Evolutionary conservation across 2,329 filamentous ascomycete genomes (phyloP).

Genomic region (Botrytis porri): DNA sequence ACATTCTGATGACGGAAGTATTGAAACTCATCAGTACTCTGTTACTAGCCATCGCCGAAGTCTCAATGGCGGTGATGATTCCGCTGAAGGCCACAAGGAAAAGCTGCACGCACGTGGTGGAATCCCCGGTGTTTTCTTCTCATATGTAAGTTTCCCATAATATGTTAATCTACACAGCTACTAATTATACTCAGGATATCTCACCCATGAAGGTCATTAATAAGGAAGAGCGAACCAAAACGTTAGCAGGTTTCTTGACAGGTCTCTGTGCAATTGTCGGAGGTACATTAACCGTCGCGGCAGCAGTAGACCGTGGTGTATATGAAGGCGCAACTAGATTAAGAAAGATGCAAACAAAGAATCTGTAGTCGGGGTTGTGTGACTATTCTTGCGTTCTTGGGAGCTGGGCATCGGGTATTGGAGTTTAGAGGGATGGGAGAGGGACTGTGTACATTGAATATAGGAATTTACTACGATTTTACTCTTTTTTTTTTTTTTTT

Average conservation of each 20-base stretch:
- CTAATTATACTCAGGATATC: constrained; percentile 64
- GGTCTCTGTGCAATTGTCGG: constrained; percentile 93
- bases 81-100: constrained; percentile 86
- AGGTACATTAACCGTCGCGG: constrained; percentile 91
- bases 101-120: constrained; percentile 84
- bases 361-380: constrained; percentile 43
- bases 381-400: neutral
- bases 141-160: constrained; percentile 66
- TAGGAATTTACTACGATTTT: constrained; percentile 16
- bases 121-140: constrained; percentile 98
- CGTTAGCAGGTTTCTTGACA: constrained; percentile 87
- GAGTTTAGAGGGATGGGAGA: constrained; percentile 28
- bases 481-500: neutral
- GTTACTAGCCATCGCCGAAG: constrained; percentile 96
- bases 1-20: constrained; percentile 66
- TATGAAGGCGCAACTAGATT: constrained; percentile 84
- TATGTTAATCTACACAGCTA: neutral
- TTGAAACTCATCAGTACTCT: constrained; percentile 98
- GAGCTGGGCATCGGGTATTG: constrained; percentile 9
- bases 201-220: constrained; percentile 99
- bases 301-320: constrained; percentile 83
- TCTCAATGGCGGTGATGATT: constrained; percentile 77
- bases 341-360: constrained; percentile 78
- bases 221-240: constrained; percentile 84
- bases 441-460: constrained; percentile 23